phyloP scores from a whole-genome alignment of 2,329 filamentous ascomycete genomes.

The Verticillium nubilum region DNA sequence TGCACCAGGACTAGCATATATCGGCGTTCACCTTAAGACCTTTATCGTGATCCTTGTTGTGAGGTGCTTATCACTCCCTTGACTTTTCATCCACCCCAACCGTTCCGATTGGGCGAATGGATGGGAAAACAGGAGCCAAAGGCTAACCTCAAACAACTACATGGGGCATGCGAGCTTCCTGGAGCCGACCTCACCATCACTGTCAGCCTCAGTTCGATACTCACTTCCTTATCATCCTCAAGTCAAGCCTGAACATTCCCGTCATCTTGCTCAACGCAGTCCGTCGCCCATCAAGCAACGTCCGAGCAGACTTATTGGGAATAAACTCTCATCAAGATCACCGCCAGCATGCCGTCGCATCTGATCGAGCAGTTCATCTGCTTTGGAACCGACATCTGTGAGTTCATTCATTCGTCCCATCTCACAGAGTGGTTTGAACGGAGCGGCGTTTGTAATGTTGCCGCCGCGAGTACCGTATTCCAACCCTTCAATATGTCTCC shows the following conservation, averaged over 20 bases:
- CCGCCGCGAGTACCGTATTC: too few relatives aligned
- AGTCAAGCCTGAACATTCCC: background rate
- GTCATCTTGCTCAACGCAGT: background rate
- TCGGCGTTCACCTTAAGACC: too few relatives aligned
- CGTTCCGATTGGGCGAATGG: background rate
- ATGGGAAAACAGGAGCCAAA: background rate
- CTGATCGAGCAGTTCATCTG: slow-evolving; percentile 30
- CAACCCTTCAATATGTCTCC: too few relatives aligned
- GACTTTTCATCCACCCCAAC: background rate
- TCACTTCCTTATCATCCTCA: background rate
- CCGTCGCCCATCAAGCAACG: background rate
- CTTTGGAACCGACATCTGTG: slow-evolving; percentile 43
- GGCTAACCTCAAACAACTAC: background rate
- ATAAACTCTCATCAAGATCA: background rate
- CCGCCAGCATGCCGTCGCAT: background rate
- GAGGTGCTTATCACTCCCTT: background rate
- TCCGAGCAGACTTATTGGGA: background rate
- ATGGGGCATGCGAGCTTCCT: background rate
- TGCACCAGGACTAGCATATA: too few relatives aligned
- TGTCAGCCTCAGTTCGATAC: background rate
- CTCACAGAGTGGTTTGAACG: background rate
- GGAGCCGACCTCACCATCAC: background rate
- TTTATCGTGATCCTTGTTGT: background rate
- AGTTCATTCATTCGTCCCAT: slow-evolving; percentile 9
- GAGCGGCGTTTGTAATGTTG: background rate